A percentile compares a stretch with the other conserved stretches of the same genome.
Conservation (phyloP, 352 stramenopile genomes). For the Aphanomyces invadans region DNA sequence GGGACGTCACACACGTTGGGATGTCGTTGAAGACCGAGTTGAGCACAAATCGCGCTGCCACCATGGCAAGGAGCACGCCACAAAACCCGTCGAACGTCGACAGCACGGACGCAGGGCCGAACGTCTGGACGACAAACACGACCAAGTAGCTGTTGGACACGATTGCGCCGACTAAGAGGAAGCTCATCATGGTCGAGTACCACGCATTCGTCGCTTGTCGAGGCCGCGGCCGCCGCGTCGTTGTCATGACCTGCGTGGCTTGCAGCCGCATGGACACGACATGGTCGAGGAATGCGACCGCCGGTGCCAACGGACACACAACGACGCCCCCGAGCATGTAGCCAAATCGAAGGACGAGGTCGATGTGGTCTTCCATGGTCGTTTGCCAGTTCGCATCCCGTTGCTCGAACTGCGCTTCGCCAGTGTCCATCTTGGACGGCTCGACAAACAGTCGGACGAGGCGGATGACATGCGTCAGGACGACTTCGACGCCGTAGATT, state of each 20-base stretch:
- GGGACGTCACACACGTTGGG: slow-evolving; percentile 58
- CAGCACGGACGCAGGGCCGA: neutral
- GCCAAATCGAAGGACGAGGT: slow-evolving; percentile 66
- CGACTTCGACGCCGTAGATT: slow-evolving; percentile 9
- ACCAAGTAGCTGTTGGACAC: slow-evolving; percentile 91
- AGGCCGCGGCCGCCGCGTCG: slow-evolving; percentile 68
- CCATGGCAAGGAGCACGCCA: slow-evolving; percentile 64
- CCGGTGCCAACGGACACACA: slow-evolving; percentile 87
- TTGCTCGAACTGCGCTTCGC: slow-evolving; percentile 12
- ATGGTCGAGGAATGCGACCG: slow-evolving; percentile 89
- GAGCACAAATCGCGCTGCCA: slow-evolving; percentile 76
- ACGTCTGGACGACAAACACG: slow-evolving; percentile 72
- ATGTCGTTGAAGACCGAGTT: slow-evolving; percentile 69
- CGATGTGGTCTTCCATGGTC: neutral
- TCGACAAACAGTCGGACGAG: neutral
- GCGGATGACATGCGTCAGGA: neutral
- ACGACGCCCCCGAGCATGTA: slow-evolving; percentile 88
- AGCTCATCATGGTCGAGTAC: slow-evolving; percentile 52
- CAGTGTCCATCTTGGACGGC: neutral
- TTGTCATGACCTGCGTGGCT: slow-evolving; percentile 74
- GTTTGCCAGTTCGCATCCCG: neutral
- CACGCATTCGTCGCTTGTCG: slow-evolving; percentile 5
- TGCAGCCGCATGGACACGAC: slow-evolving; percentile 89
- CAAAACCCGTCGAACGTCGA: slow-evolving; percentile 72
- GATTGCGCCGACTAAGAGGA: slow-evolving; percentile 84